phyloP scores from a whole-genome alignment of 192 early-diverging fungal species.

The Phlyctochytrium arcticum region DNA sequence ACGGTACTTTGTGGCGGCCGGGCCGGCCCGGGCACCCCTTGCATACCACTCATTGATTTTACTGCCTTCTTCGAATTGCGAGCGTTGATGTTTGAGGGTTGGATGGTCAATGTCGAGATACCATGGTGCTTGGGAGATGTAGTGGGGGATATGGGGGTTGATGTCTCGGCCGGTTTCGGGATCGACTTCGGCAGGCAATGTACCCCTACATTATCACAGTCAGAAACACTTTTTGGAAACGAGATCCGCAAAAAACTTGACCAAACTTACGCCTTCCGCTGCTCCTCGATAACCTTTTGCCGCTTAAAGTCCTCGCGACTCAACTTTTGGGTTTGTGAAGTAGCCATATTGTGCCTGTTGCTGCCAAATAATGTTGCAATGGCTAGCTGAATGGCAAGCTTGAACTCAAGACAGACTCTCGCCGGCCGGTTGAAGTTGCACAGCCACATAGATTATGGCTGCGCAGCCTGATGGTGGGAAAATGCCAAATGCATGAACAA shows the following conservation, averaged over 20 bases:
- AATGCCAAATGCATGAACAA: no score
- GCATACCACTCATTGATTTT: constrained; percentile 71
- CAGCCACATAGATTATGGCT: no score
- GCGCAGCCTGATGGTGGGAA: no score
- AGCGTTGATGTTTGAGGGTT: constrained; percentile 85
- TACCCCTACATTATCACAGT: constrained; percentile 31
- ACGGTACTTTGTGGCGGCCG: constrained; percentile 84
- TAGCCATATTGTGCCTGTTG: constrained; percentile 13
- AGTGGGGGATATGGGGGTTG: constrained; percentile 98
- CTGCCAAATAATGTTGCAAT: no score
- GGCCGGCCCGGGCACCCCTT: constrained; percentile 64
- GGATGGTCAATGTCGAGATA: constrained; percentile 54
- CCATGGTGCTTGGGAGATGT: constrained; percentile 94
- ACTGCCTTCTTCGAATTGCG: constrained; percentile 24
- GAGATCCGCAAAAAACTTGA: not conserved
- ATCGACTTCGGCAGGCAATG: constrained; percentile 45
- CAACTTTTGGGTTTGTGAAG: constrained; percentile 55
- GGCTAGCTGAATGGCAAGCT: no score
- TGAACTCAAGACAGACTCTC: no score
- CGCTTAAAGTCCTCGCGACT: constrained; percentile 91
- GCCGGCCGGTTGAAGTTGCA: no score
- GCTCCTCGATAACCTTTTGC: constrained; percentile 93
- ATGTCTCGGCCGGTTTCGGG: constrained; percentile 79
- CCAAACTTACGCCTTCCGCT: constrained; percentile 78
- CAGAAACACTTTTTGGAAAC: not conserved